Conservation (phyloP, 805 yeast genomes). For the Saccharomycopsis sp. region DNA sequence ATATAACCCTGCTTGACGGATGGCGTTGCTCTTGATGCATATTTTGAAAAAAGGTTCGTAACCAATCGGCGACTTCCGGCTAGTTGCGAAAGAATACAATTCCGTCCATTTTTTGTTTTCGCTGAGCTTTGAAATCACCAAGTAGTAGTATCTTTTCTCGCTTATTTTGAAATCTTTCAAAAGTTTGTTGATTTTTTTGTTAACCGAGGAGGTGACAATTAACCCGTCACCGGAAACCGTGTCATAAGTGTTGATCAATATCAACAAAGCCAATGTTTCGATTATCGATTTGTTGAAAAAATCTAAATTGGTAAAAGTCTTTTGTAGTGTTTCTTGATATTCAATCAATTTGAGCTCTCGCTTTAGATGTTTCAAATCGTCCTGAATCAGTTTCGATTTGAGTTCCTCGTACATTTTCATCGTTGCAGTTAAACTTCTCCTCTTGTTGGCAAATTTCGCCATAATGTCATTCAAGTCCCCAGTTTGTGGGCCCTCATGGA, state of each 20-base stretch:
- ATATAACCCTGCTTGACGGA: conserved; percentile 51
- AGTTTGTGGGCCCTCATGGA: too few species aligned
- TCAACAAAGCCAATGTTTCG: conserved; percentile 39
- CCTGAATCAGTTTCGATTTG: conserved; percentile 25
- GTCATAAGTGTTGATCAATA: conserved; percentile 38
- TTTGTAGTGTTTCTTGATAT: conserved; percentile 35
- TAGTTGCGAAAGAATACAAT: conserved; percentile 42
- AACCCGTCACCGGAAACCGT: background rate
- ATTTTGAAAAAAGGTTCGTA: conserved; percentile 54
- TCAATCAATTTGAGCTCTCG: conserved; percentile 37
- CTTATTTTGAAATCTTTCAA: conserved; percentile 46
- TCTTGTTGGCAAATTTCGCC: conserved; percentile 26
- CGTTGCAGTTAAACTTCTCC: conserved; percentile 25
- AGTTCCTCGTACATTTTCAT: conserved; percentile 28
- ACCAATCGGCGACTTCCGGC: conserved; percentile 60
- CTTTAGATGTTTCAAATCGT: conserved; percentile 34
- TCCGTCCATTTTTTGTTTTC: conserved; percentile 45
- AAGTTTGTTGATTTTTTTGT: conserved; percentile 38
- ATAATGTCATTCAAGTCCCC: conserved; percentile 13
- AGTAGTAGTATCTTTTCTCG: conserved; percentile 48
- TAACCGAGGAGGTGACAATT: conserved; percentile 3
- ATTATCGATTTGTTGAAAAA: conserved; percentile 37
- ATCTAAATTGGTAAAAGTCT: conserved; percentile 29
- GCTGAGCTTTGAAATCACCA: conserved; percentile 41
- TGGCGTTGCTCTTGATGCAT: conserved; percentile 44